phyloP scores from a whole-genome alignment of 768 basidiomycete genomes.

The Trametes cubensis region DNA sequence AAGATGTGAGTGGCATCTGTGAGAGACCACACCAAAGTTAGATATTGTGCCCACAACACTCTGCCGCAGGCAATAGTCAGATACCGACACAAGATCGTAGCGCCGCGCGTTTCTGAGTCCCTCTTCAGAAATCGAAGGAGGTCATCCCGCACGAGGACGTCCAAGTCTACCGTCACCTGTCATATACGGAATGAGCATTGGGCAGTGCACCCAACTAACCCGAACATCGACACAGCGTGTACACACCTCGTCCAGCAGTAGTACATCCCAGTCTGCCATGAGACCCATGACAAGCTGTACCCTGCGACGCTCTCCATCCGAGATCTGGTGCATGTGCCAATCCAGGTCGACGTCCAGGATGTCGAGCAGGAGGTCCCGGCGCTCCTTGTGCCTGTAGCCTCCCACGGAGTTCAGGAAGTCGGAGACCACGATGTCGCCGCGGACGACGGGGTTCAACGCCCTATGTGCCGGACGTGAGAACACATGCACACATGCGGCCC shows the following conservation, averaged over 20 bases:
- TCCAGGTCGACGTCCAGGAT: constrained; percentile 94
- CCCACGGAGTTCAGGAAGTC: constrained; percentile 96
- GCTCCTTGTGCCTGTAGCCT: constrained; percentile 89
- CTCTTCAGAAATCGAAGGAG: constrained; percentile 84
- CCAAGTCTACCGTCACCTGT: constrained; percentile 95
- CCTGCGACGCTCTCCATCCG: constrained; percentile 91
- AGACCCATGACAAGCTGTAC: constrained; percentile 96
- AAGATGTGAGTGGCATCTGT: constrained; percentile 97
- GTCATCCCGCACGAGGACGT: constrained; percentile 91
- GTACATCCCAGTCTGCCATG: constrained; percentile 92
- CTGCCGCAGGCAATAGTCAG: neutral
- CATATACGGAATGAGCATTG: neutral
- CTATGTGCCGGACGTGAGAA: constrained; percentile 39
- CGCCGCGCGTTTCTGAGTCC: constrained; percentile 77
- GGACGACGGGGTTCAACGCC: constrained; percentile 97
- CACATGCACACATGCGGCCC: neutral
- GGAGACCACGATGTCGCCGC: constrained; percentile 90
- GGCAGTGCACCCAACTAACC: neutral
- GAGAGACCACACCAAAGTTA: neutral
- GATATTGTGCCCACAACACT: constrained; percentile 30
- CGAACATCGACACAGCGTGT: neutral
- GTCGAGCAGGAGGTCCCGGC: constrained; percentile 83
- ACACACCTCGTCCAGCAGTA: constrained; percentile 89
- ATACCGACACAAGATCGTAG: constrained; percentile 82
- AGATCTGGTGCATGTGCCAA: constrained; percentile 96